Conservation (phyloP, 1,139 yeast species). For the Candida neerlandica region DNA sequence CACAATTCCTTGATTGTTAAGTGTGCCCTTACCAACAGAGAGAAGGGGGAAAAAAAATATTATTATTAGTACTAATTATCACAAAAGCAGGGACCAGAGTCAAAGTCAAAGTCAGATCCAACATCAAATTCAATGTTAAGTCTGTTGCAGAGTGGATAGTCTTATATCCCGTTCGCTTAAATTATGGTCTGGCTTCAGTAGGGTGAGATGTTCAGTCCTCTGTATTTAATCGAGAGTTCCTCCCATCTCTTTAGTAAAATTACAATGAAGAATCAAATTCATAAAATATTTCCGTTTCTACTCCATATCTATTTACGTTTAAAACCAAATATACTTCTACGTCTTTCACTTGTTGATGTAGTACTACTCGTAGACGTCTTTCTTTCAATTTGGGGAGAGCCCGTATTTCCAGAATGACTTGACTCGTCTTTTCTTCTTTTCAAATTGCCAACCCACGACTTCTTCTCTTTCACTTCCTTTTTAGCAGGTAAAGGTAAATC, state of each 20-base stretch:
- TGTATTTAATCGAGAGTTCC: no score
- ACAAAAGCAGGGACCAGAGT: no score
- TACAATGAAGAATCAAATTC: background rate
- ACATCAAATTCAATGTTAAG: no score
- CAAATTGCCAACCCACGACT: constrained; percentile 47
- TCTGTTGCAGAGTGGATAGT: no score
- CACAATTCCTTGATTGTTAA: no score
- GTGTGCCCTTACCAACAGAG: no score
- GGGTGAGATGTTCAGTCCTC: no score
- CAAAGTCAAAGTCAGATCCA: no score
- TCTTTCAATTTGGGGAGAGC: constrained; percentile 14
- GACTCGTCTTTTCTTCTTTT: constrained; percentile 36
- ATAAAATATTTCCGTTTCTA: no score
- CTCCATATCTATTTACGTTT: constrained; percentile 27
- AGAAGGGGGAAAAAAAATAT: background rate
- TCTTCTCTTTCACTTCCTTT: constrained; percentile 32
- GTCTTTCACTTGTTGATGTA: constrained; percentile 21
- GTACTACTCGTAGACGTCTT: constrained; percentile 18
- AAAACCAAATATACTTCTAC: constrained; percentile 43
- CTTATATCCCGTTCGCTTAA: no score
- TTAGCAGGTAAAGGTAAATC: constrained; percentile 3
- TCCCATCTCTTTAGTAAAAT: background rate
- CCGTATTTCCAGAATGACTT: constrained; percentile 16
- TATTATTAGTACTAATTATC: no score
- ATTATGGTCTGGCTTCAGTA: no score